Evolutionary conservation across 2,329 filamentous ascomycete species (phyloP), one percentile per base, ranked within the genome.

Genomic region (Trichoderma breve): DNA sequence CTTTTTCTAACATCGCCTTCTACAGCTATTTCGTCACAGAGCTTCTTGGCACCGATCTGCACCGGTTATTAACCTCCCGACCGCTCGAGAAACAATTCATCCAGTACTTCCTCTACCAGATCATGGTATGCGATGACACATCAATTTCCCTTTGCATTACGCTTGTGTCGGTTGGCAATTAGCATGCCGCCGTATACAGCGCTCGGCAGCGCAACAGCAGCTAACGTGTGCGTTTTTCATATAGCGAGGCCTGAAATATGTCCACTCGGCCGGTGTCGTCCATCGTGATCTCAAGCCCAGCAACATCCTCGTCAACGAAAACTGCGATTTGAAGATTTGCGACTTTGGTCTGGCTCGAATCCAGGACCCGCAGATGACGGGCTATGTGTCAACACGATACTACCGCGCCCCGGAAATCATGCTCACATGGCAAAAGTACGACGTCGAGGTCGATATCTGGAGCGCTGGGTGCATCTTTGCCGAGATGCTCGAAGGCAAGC

Each of bases 371-470:
- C 96, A 99, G 84, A 99, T 99, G 96, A 99, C 96, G 55, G 96
- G 96, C 77, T 99, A 99, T 81, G 96, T 99, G 73, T 98, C 96
- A 62, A 99, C 96, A 74, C 89, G 96, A 87, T 99, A 99, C 87
- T 99, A 99, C 88, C 91, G 96, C 79, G 96, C 96, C 9, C 96
- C 96, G 21, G 96, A 99, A 84, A 99, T 99, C 81, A 99, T 99
- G 96, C 94, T 99, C 81, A 98, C 96, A 75, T 99, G 96, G 96
- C 96, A 99, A 86, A 99, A 99, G 86, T 99, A 99, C 84, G 96
- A 99, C 77, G 91, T 98, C 62, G 96, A 98, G 85, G 96, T 99
- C 72, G 96, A 99, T 81, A 97, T 99, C 81, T 99, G 96, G 96
- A 98, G 96, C 81, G 95, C 95, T 21, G 96, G 96, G 73, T 99